phyloP scores from a whole-genome alignment of 345 rosid species.

The Lepidium africanum region DNA sequence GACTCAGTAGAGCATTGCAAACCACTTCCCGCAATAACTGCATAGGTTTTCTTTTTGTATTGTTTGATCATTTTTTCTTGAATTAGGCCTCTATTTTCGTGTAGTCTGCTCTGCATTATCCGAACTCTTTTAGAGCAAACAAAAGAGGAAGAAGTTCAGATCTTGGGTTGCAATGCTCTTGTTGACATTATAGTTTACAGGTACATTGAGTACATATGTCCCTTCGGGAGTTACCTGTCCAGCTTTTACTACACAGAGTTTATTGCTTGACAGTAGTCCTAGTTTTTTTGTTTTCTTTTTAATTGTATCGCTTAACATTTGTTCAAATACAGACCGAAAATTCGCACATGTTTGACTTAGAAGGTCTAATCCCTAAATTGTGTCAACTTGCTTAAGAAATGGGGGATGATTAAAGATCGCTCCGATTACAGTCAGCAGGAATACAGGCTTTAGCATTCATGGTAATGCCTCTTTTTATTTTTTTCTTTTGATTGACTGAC shows the following conservation, averaged over 20 bases:
- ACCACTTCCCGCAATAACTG: not conserved
- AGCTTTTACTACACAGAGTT: not conserved
- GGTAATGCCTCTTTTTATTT: slow-evolving; percentile 35
- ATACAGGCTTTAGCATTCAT: slow-evolving; percentile 74
- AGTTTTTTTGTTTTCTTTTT: not conserved
- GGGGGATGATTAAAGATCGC: slow-evolving; percentile 63
- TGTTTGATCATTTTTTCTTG: not conserved
- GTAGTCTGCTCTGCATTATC: slow-evolving; percentile 68
- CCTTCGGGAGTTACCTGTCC: not conserved
- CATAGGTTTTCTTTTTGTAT: not conserved
- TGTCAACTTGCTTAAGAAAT: slow-evolving; percentile 82
- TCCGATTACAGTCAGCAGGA: slow-evolving; percentile 64
- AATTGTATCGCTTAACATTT: slow-evolving; percentile 22
- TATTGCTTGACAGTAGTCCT: not conserved
- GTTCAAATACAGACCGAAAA: slow-evolving; percentile 46
- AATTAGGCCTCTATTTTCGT: slow-evolving; percentile 76
- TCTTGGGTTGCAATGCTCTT: slow-evolving; percentile 64
- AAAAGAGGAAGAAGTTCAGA: slow-evolving; percentile 63
- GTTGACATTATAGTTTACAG: slow-evolving; percentile 80
- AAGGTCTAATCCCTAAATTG: slow-evolving; percentile 84
- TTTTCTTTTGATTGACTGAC: not conserved
- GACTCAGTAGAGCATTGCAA: not conserved
- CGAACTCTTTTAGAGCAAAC: slow-evolving; percentile 81
- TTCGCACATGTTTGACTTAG: slow-evolving; percentile 85
- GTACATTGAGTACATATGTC: slow-evolving; percentile 29